Conservation (phyloP, 192 early-diverging fungal species). For the Paraglomus brasilianum region DNA sequence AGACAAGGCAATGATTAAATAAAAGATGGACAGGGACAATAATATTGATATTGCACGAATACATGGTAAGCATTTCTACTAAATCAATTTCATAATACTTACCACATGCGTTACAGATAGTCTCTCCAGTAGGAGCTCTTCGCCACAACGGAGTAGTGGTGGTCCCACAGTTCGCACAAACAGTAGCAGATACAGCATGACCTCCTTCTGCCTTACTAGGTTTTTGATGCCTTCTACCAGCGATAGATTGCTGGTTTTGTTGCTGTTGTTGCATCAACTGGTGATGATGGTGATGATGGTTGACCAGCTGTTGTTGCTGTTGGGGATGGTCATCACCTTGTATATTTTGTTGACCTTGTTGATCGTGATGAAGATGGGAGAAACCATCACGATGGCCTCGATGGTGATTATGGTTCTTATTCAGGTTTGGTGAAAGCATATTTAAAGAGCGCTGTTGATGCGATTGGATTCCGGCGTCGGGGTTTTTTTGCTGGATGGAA, state of each 20-base stretch:
- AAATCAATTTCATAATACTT: slow-evolving; percentile 41
- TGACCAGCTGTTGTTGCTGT: slow-evolving; percentile 12
- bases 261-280: neutral
- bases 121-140: slow-evolving; percentile 78
- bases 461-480: too few species aligned
- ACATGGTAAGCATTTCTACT: too few species aligned
- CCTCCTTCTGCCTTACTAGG: slow-evolving; percentile 37
- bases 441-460: too few species aligned
- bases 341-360: slow-evolving; percentile 3
- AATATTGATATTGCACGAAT: too few species aligned
- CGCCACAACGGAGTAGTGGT: slow-evolving; percentile 93
- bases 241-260: slow-evolving; percentile 25
- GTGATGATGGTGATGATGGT: neutral
- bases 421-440: too few species aligned
- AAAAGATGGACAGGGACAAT: neutral
- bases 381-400: neutral
- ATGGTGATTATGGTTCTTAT: too few species aligned
- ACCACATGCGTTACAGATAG: slow-evolving; percentile 97
- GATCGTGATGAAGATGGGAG: slow-evolving; percentile 12
- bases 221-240: neutral
- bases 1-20: neutral
- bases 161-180: slow-evolving; percentile 86
- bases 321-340: slow-evolving; percentile 15
- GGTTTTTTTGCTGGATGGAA: too few species aligned
- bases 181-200: slow-evolving; percentile 46